Evolutionary conservation across 2,329 filamentous ascomycete species (phyloP).

Genomic region (Phaeosphaeria sp.): DNA sequence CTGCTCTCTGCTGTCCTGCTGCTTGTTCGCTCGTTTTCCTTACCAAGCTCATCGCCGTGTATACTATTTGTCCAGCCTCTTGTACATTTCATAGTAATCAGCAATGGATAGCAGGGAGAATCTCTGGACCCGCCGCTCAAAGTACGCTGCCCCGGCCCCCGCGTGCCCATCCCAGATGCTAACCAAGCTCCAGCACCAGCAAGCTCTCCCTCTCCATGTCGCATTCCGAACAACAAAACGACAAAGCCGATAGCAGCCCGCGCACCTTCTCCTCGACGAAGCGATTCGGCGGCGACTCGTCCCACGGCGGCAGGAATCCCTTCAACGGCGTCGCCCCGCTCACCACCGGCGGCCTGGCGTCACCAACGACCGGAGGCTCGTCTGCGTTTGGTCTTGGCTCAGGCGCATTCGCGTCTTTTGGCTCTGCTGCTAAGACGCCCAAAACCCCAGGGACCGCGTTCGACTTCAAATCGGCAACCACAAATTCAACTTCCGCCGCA

Average conservation of each 20-base stretch:
- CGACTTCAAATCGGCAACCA: constrained; percentile 70
- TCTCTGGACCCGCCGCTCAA: constrained; percentile 82
- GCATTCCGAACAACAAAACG: constrained; percentile 60
- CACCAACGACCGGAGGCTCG: constrained; percentile 77
- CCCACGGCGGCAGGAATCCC: constrained; percentile 77
- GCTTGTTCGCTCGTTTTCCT: constrained; percentile 46
- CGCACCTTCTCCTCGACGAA: constrained; percentile 72
- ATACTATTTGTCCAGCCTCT: constrained; percentile 11
- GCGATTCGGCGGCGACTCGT: constrained; percentile 77
- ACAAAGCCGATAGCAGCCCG: constrained; percentile 60
- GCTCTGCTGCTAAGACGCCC: constrained; percentile 79
- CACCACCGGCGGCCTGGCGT: constrained; percentile 68
- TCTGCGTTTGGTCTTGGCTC: constrained; percentile 93
- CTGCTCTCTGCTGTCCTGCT: constrained; percentile 8
- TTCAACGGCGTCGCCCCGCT: constrained; percentile 79
- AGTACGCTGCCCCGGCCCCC: constrained; percentile 61
- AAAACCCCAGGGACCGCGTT: constrained; percentile 84
- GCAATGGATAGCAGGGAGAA: constrained; percentile 53
- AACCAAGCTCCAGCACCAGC: constrained; percentile 67
- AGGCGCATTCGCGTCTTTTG: constrained; percentile 96
- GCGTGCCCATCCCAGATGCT: constrained; percentile 25
- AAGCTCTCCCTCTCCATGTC: constrained; percentile 90
- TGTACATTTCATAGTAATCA: constrained; percentile 14
- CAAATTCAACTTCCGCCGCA: constrained; percentile 46
- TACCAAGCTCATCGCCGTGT: constrained; percentile 40